Conservation (phyloP, 345 rosid species). For the Luvunga scandens region DNA sequence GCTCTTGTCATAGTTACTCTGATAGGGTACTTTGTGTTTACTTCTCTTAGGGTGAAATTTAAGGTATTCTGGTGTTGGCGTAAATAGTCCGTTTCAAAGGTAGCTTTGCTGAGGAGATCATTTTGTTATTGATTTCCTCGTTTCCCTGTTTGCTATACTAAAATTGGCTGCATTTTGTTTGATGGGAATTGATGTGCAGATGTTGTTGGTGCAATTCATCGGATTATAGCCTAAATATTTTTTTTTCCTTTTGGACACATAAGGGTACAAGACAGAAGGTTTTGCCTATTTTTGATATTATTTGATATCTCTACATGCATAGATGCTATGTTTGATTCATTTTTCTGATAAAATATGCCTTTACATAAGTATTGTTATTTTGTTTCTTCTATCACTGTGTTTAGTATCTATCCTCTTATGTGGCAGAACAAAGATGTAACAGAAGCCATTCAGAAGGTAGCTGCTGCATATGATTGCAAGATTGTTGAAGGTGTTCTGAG, state of each 20-base stretch:
- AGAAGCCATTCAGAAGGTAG: conserved; percentile 95
- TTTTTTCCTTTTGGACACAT: background rate
- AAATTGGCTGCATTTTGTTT: conserved; percentile 1
- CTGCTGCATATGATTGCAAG: conserved; percentile 95
- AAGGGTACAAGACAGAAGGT: too few relatives aligned
- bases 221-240: background rate
- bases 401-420: conserved; percentile 4
- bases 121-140: conserved; percentile 28
- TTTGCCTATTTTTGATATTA: background rate
- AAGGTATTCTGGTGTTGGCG: background rate
- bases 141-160: conserved; percentile 30
- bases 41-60: background rate
- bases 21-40: conserved; percentile 14
- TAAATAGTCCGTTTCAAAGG: background rate
- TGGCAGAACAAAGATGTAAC: conserved; percentile 94
- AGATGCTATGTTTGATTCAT: background rate
- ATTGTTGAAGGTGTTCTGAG: conserved; percentile 96
- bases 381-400: background rate
- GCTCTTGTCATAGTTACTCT: conserved; percentile 55
- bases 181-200: background rate
- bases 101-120: conserved; percentile 33
- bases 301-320: background rate
- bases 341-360: background rate
- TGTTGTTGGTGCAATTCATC: background rate
- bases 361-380: background rate